phyloP scores from a whole-genome alignment of 2,329 filamentous ascomycete genomes.

The Rutstroemia sp. region DNA sequence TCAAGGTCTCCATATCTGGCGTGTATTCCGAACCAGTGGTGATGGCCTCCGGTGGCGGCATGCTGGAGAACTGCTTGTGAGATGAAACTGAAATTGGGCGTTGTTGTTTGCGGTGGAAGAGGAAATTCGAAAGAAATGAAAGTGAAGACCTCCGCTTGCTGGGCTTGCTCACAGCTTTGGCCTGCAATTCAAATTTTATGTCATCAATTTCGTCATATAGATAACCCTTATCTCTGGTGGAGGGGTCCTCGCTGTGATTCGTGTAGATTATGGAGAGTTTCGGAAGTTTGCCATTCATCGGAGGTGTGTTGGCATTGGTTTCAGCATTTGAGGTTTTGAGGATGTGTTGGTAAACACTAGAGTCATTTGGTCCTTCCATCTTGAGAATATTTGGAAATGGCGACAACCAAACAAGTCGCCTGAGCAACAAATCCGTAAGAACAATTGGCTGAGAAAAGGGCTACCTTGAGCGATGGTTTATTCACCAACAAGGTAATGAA shows the following conservation, averaged over 20 bases:
- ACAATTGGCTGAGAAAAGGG: background rate
- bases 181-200: conserved; percentile 2
- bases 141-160: background rate
- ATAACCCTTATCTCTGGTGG: background rate
- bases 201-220: conserved; percentile 7
- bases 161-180: background rate
- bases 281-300: background rate
- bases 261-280: background rate
- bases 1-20: too few species aligned
- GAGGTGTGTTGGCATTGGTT: background rate
- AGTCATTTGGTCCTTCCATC: conserved; percentile 4
- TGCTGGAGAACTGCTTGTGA: background rate
- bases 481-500: background rate
- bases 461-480: background rate
- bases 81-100: background rate
- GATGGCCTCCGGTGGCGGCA: too few species aligned
- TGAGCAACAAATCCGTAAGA: background rate
- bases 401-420: background rate
- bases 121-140: background rate
- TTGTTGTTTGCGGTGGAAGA: background rate
- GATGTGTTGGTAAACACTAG: background rate
- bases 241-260: background rate
- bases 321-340: background rate
- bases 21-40: too few species aligned
- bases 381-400: background rate